Evolutionary conservation across 352 stramenopile genomes (phyloP), one percentile per base, ranked within the genome.

Genomic region (Detonula confervacea): DNA sequence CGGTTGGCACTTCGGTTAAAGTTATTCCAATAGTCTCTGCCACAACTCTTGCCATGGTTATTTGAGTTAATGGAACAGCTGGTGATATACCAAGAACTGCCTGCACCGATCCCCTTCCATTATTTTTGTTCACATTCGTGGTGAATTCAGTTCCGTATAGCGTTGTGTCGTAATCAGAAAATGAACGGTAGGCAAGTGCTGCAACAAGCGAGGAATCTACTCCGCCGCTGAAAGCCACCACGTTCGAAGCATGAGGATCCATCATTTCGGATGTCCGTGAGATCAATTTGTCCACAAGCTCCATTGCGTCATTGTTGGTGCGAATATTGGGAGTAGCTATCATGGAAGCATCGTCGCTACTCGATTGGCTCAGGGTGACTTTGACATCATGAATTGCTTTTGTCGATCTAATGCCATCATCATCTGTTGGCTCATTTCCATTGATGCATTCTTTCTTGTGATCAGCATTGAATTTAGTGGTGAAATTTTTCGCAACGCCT

Each of bases 181-280:
- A 98, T 18, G 91, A 90, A 27, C 85, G 88, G 56, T 95, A 86
- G n/a, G 98, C 93, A 39, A 98, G 74, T 12, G 95, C 95, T 2
- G 96, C 95, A 1, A 96, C 93, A 5, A 99, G 80, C 18, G 95
- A 97, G 33, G 96, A 98, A 88, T 99, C 97, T 4, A 99, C 95
- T 16, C 97, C 97, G 35, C 97, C 97, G 59, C 77, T 85, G 54
- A 69, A 86, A 0, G 79, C 79, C 1, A 86, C 62, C 2, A 80
- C 56, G 44, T 86, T 86, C 1, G 73, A 30, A 18, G 55, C 79
- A 25, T 63, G 12, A 27, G 55, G 56, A 61, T 83, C 70, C 66
- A 86, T 79, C 71, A 83, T 79, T 59, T 74, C 52, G 18, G 54
- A 61, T 8, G 79, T 86, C 29, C 73, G 44, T 16, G 16, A 1